These are phyloP conservation scores for Dendrobium officinale DNA, from an alignment of 106 monocot species.

Conservation along the genomic window DNA sequence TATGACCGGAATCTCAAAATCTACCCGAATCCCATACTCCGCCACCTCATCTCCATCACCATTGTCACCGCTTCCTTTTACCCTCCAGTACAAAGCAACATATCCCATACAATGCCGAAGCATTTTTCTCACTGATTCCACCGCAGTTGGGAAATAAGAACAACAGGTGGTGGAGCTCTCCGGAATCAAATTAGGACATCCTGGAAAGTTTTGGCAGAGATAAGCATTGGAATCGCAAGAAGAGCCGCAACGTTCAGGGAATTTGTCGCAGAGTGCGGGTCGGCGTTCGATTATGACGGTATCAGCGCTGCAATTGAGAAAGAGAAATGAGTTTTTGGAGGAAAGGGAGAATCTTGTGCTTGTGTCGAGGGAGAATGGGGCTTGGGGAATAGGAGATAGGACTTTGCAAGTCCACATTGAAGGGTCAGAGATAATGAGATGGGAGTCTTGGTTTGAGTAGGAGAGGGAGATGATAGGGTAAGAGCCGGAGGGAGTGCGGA, in stretches of 20 bases:
- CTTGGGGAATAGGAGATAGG: background rate
- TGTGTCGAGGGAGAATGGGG: constrained; percentile 72
- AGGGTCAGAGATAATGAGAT: constrained; percentile 70
- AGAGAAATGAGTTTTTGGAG: constrained; percentile 59
- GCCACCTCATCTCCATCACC: constrained; percentile 54
- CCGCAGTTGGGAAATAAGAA: constrained; percentile 50
- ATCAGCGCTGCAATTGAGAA: constrained; percentile 70
- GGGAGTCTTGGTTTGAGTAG: constrained; percentile 43
- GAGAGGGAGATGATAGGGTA: constrained; percentile 47
- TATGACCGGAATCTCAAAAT: constrained; percentile 70
- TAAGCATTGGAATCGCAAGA: constrained; percentile 67
- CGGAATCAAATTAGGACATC: constrained; percentile 27
- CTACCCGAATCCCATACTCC: constrained; percentile 66
- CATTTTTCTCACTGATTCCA: constrained; percentile 74
- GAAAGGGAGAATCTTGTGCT: constrained; percentile 76
- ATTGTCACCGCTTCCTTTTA: constrained; percentile 5
- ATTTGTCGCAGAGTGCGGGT: constrained; percentile 52
- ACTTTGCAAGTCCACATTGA: constrained; percentile 61
- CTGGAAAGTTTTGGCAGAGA: constrained; percentile 71
- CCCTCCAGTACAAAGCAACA: constrained; percentile 64
- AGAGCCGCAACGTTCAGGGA: constrained; percentile 67
- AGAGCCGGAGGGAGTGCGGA: constrained; percentile 78
- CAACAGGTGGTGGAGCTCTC: constrained; percentile 41
- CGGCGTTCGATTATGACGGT: constrained; percentile 49
- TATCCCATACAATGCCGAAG: constrained; percentile 54